Evolutionary conservation across 768 basidiomycete genomes (phyloP).

Genomic region (Paxillus involutus): DNA sequence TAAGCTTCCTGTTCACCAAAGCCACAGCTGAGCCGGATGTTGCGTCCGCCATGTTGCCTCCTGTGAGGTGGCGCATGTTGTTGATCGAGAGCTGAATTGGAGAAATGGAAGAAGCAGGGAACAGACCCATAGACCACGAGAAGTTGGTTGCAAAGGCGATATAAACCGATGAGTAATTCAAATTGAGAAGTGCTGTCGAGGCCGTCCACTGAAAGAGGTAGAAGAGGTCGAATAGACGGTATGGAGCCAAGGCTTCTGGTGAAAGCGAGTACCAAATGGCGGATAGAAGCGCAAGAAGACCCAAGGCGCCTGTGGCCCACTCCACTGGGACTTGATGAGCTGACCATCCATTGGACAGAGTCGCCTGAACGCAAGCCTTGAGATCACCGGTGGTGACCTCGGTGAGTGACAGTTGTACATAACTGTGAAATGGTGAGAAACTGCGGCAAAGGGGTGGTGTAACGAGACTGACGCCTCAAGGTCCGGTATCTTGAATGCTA

Average conservation of each 20-base stretch:
- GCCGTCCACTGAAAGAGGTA: constrained; percentile 86
- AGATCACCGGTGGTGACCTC: constrained; percentile 68
- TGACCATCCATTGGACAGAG: constrained; percentile 89
- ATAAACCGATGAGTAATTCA: constrained; percentile 88
- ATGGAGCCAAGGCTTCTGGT: constrained; percentile 61
- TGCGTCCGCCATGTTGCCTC: constrained; percentile 67
- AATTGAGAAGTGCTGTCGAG: constrained; percentile 70
- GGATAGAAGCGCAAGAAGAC: constrained; percentile 57
- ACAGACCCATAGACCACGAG: constrained; percentile 82
- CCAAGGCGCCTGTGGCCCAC: constrained; percentile 72
- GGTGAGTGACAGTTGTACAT: constrained; percentile 73
- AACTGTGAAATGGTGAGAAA: constrained; percentile 30
- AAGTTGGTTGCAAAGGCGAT: constrained; percentile 84
- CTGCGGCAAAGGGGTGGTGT: background rate
- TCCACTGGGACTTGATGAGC: constrained; percentile 71
- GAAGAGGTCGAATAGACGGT: constrained; percentile 79
- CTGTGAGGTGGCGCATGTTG: constrained; percentile 79
- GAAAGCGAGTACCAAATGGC: constrained; percentile 55
- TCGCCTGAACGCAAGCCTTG: constrained; percentile 90
- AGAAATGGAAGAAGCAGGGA: constrained; percentile 51
- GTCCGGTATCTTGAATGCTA: constrained; percentile 88
- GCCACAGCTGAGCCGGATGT: constrained; percentile 62
- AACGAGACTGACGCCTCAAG: constrained; percentile 60
- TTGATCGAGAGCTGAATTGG: constrained; percentile 77
- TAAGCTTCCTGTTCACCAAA: constrained; percentile 77